These are phyloP conservation scores for Calendula officinalis DNA, from an alignment of 129 eudicot species.

Conservation along the genomic window DNA sequence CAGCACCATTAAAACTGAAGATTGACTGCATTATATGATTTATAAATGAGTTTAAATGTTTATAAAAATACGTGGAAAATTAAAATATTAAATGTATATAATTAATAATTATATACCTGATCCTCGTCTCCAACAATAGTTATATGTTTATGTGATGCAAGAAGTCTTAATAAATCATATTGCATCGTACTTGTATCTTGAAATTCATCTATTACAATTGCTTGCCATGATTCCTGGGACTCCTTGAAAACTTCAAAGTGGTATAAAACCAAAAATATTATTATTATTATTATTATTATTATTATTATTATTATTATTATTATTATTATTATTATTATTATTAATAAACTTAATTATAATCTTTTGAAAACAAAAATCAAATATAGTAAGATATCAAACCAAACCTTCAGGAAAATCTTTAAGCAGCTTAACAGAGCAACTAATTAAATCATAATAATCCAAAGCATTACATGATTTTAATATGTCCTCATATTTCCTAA, in stretches of 20 bases:
- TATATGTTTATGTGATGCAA: slow-evolving; percentile 78
- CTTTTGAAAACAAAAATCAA: background rate
- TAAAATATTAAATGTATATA: too few relatives aligned
- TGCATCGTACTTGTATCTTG: slow-evolving; percentile 98
- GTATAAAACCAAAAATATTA: background rate
- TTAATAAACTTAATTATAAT: background rate
- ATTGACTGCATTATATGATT: slow-evolving; percentile 67
- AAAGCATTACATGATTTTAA: slow-evolving; percentile 80
- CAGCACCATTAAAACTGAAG: slow-evolving; percentile 94
- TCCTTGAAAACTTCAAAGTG: slow-evolving; percentile 54
- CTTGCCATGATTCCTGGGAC: slow-evolving; percentile 83
- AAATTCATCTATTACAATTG: slow-evolving; percentile 89
- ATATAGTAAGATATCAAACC: slow-evolving; percentile 8
- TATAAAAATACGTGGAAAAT: too few relatives aligned
- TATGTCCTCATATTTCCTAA: slow-evolving; percentile 63
- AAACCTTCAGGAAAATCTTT: slow-evolving; percentile 77
- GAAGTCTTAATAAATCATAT: slow-evolving; percentile 59
- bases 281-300: too few relatives aligned
- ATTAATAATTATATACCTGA: slow-evolving; percentile 55
- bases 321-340: too few relatives aligned
- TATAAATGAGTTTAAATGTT: background rate
- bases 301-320: too few relatives aligned
- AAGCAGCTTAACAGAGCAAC: slow-evolving; percentile 80
- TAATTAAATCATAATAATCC: slow-evolving; percentile 93
- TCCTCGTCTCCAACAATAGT: slow-evolving; percentile 98